Evolutionary conservation across 1,284 basidiomycete genomes (phyloP), one percentile per base, ranked within the genome.

Genomic region (Phenoliferia sp.): DNA sequence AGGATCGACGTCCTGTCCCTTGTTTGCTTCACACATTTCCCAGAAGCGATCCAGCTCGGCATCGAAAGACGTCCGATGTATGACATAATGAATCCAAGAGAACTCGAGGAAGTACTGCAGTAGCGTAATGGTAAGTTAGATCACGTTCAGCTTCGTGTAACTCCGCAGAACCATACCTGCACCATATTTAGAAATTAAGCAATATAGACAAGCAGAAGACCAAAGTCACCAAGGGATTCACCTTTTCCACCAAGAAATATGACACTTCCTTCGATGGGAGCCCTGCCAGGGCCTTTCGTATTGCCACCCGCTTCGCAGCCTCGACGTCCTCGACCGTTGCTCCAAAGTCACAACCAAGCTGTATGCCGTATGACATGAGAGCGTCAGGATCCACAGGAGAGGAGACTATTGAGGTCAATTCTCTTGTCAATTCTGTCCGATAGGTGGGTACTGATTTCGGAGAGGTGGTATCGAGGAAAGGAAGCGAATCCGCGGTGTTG

Each of bases 41-140:
- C 73, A 74, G n/a, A 58, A 65, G 7, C 71, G 61, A 26, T 70
- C 69, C 33, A 66, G 66, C 34, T 74, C 73, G 0, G 66, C 69
- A 32, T 62, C 33, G 36, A 70, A 68, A 1, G 60, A 29, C 16
- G 22, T 26, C 3, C 33, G 57, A 44, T 65, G 66, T 15, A 67
- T 50, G 16, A 59, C 52, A 61, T 57, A 72, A 3, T 50, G 33
- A 31, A 66, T 52, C 22, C 68, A 65, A n/a, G 58, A 28, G 26
- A 69, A 69, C 60, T 71, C 22, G 9, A 52, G 5, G 9, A 52
- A 19, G 48, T n/a, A 9, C 22, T 7, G 22, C 48, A 7, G 7
- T 52, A 52, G 12, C 12, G 12, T 44, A 44, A 22, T 44, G 22
- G 39, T 26, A n/a, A n/a, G n/a, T n/a, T n/a, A n/a, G n/a, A n/a